Evolutionary conservation across 106 monocot genomes (phyloP).

Genomic region (Hemerocallis citrina): DNA sequence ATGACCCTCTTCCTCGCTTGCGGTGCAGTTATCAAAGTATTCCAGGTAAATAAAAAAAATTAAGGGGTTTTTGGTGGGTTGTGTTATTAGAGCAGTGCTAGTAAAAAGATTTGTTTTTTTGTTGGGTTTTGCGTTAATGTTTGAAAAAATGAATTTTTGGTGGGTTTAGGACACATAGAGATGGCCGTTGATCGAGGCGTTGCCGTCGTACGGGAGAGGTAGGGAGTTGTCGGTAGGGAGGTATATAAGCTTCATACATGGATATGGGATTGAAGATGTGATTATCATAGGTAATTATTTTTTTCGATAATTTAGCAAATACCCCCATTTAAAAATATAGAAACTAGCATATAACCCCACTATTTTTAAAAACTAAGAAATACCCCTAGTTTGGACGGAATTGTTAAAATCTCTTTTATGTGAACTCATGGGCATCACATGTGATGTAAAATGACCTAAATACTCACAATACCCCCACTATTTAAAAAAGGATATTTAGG

Average conservation of each 20-base stretch:
- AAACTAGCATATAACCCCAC: no score
- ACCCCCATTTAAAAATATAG: no score
- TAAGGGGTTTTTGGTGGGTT: no score
- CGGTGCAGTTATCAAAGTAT: conserved; percentile 74
- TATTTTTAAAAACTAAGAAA: no score
- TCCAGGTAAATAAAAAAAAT: conserved; percentile 63
- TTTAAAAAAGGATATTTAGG: no score
- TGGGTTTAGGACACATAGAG: conserved; percentile 39
- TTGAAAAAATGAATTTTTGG: background rate
- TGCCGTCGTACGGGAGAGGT: conserved; percentile 85
- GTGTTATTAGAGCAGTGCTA: background rate
- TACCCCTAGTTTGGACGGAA: no score
- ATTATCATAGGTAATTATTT: conserved; percentile 51
- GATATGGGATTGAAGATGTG: conserved; percentile 61
- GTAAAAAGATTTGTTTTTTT: background rate
- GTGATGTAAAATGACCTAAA: no score
- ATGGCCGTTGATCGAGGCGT: conserved; percentile 66
- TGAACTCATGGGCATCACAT: no score
- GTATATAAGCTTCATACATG: conserved; percentile 71
- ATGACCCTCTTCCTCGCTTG: conserved; percentile 83
- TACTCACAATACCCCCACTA: no score
- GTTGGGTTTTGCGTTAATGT: background rate
- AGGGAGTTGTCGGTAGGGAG: conserved; percentile 71
- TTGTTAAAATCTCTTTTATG: no score
- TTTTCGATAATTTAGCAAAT: no score